Evolutionary conservation across 805 yeast species (phyloP).

Genomic region (Schwanniomyces polymorphus): DNA sequence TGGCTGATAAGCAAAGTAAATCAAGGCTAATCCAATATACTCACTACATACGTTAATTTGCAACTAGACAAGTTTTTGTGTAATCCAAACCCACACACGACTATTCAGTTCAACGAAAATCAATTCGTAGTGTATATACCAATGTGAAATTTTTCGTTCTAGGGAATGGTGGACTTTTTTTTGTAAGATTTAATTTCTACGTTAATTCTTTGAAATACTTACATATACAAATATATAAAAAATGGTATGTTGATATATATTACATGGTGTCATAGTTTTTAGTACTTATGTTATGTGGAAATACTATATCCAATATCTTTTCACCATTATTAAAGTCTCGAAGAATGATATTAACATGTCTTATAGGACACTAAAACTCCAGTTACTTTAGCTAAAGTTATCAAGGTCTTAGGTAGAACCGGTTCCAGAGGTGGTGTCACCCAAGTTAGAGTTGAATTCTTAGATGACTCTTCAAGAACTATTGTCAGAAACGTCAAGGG

Average conservation of each 20-base stretch:
- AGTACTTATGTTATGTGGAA: not conserved
- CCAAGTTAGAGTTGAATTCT: constrained; percentile 50
- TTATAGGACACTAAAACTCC: constrained; percentile 57
- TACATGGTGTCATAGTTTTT: not conserved
- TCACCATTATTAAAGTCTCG: not conserved
- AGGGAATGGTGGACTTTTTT: not conserved
- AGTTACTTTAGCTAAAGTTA: constrained; percentile 97
- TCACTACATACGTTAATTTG: not conserved
- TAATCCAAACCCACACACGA: not conserved
- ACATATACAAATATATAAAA: constrained; percentile 10
- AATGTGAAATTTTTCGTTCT: not conserved
- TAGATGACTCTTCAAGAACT: constrained; percentile 49
- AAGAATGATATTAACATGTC: not conserved
- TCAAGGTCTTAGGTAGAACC: constrained; percentile 98
- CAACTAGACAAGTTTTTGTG: not conserved
- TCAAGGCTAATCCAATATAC: too few relatives aligned
- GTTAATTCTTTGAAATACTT: not conserved
- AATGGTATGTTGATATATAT: constrained; percentile 14
- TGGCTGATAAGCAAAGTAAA: too few relatives aligned
- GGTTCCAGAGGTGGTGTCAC: constrained; percentile 96
- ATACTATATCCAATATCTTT: not conserved
- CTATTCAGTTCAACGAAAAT: not conserved
- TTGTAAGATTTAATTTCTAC: not conserved
- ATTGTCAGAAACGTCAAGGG: constrained; percentile 52
- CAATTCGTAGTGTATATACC: not conserved